These are phyloP conservation scores for Phoma sp. DNA, from an alignment of 2,329 filamentous ascomycete species.

Conservation along the genomic window DNA sequence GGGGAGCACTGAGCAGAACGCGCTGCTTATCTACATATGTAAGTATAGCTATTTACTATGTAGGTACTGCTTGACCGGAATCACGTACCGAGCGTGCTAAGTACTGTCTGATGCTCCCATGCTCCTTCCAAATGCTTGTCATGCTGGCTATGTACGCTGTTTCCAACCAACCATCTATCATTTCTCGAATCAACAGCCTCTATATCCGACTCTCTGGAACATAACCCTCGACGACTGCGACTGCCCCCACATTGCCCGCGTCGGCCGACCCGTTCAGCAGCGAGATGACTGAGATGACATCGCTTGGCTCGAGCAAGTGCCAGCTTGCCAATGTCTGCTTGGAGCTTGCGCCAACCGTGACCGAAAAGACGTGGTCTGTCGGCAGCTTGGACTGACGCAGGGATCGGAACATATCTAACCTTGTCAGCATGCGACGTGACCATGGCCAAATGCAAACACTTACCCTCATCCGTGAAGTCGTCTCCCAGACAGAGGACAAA, in stretches of 20 bases:
- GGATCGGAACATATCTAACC: conserved; percentile 79
- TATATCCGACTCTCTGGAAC: conserved; percentile 44
- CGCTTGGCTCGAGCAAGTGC: conserved; percentile 85
- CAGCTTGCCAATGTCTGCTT: conserved; percentile 91
- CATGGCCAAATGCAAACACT: not conserved
- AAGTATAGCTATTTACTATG: no score
- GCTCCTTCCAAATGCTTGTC: conserved; percentile 28
- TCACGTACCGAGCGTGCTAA: no score
- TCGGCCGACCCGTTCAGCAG: conserved; percentile 59
- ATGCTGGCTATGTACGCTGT: conserved; percentile 1
- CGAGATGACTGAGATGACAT: conserved; percentile 75
- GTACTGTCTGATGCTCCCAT: conserved; percentile 14
- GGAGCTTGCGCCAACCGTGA: conserved; percentile 88
- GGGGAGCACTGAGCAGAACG: not conserved
- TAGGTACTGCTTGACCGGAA: no score
- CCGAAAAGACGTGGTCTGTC: conserved; percentile 78
- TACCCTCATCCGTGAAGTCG: conserved; percentile 97
- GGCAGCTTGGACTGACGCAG: conserved; percentile 65
- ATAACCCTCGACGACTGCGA: conserved; percentile 48
- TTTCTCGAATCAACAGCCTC: conserved; percentile 6
- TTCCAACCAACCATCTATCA: not conserved
- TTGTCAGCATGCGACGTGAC: conserved; percentile 10
- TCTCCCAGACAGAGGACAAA: conserved; percentile 93
- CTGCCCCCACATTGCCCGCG: conserved; percentile 48
- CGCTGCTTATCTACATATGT: not conserved